These are phyloP conservation scores for Mortierella sp. DNA, from an alignment of 371 early-diverging fungal species.

Conservation along the genomic window DNA sequence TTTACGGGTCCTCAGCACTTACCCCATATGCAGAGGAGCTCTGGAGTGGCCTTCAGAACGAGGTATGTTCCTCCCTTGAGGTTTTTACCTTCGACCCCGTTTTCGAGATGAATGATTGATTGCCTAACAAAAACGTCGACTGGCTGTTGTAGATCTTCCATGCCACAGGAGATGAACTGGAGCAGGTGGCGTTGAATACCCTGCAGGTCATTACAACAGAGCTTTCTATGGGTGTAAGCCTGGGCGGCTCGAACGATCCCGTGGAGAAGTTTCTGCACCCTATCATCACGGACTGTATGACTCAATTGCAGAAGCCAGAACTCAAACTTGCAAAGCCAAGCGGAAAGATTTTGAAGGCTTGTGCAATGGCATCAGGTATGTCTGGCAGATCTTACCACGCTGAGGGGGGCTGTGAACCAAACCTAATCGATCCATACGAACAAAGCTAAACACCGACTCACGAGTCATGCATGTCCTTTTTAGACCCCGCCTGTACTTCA, in stretches of 20 bases:
- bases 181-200: conserved; percentile 67
- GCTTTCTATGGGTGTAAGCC: conserved; percentile 58
- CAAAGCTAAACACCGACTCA: too few species aligned
- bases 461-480: neutral
- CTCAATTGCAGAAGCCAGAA: conserved; percentile 77
- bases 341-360: conserved; percentile 73
- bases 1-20: conserved; percentile 75
- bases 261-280: conserved; percentile 70
- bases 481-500: conserved; percentile 72
- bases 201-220: conserved; percentile 70
- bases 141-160: conserved; percentile 62
- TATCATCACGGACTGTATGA: conserved; percentile 72
- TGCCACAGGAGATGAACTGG: conserved; percentile 72
- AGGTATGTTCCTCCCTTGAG: conserved; percentile 55
- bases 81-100: neutral
- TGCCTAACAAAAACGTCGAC: conserved; percentile 1
- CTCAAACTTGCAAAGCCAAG: conserved; percentile 76
- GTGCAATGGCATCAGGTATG: conserved; percentile 72
- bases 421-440: too few species aligned
- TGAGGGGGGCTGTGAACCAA: too few species aligned
- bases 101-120: neutral
- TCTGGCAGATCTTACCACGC: neutral
- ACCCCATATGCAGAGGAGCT: conserved; percentile 72
- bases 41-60: conserved; percentile 74
- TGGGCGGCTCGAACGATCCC: conserved; percentile 64